Evolutionary conservation across 2,329 filamentous ascomycete species (phyloP), one percentile per base, ranked within the genome.

Genomic region (Diaporthe velutina): DNA sequence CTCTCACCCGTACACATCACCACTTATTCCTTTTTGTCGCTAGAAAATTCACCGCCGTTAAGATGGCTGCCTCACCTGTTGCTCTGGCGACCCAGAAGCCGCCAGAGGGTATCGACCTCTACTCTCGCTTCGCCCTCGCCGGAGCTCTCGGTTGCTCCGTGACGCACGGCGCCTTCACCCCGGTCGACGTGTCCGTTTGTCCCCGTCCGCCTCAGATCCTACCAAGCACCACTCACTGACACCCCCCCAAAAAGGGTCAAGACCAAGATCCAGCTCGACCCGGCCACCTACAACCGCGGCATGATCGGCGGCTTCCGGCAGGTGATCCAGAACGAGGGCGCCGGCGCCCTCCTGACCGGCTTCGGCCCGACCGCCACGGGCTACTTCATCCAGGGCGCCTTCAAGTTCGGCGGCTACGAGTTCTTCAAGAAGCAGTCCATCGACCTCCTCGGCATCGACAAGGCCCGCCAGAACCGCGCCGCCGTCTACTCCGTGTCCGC

Each of bases 141-240:
- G 97, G 97, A 88, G 97, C 97, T 82, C 89, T 98, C 90, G 98
- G 97, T 93, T 99, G 97, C 88, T 97, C 96, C 81, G 89, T 98
- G 88, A 99, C 97, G 84, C 97, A 99, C 92, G 97, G 96, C 86
- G 94, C 91, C 83, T 92, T 98, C 82, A 99, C 97, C 80, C 97
- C 97, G 83, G 95, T 99, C 86, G 97, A 99, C 94, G 97, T 99
- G 50, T 66, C 6, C 57, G 22, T 57, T n/a, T 35, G 17, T 2
- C 7, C 48, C 40, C 28, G 15, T 22, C 28, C 1, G 13, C 17
- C 15, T n/a, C 38, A n/a, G 2, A 28, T 38, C 33, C 67, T 61
- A 22, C 57, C 50, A 54, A 54, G 35, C 3, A 30, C 1, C 22
- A 8, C 38, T 22, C 70, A 70, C 79, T 67, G 33, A 67, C 64